Conservation (phyloP, 163 green algal genomes). For the Smithsoniella earleae region DNA sequence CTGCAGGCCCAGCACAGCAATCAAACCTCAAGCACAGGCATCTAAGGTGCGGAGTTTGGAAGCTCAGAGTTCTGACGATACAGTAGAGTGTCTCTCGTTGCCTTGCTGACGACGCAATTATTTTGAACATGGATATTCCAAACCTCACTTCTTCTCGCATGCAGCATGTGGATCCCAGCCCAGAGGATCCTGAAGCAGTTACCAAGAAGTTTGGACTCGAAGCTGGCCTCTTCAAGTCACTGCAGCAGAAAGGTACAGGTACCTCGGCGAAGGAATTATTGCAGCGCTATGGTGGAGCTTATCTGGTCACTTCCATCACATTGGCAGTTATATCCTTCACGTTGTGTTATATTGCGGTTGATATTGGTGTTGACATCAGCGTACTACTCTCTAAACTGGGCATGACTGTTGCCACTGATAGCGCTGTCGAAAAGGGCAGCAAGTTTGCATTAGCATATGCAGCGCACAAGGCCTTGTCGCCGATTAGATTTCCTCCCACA, state of each 20-base stretch:
- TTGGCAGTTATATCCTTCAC: constrained; percentile 89
- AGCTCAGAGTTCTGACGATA: too few species aligned
- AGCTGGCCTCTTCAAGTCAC: constrained; percentile 67
- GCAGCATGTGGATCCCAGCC: too few species aligned
- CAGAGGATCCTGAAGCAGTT: constrained; percentile 14
- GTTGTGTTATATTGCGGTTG: constrained; percentile 79
- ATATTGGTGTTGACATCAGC: constrained; percentile 71
- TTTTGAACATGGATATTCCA: too few species aligned
- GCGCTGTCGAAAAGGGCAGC: constrained; percentile 52
- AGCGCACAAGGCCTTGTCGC: constrained; percentile 79
- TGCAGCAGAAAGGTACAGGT: not conserved
- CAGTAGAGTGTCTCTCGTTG: too few species aligned
- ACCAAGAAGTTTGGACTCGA: constrained; percentile 87
- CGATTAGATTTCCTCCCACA: constrained; percentile 77
- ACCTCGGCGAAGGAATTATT: constrained; percentile 77
- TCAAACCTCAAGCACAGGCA: too few species aligned
- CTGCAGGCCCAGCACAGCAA: too few species aligned
- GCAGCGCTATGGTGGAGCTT: constrained; percentile 83
- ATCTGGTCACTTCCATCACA: constrained; percentile 91
- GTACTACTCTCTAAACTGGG: constrained; percentile 65
- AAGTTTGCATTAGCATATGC: constrained; percentile 90
- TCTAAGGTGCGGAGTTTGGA: too few species aligned
- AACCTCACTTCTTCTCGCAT: too few species aligned
- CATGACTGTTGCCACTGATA: constrained; percentile 40
- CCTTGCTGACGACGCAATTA: too few species aligned